Evolutionary conservation across 257 asterid species (phyloP).

Genomic region (Salvia miltiorrhiza): DNA sequence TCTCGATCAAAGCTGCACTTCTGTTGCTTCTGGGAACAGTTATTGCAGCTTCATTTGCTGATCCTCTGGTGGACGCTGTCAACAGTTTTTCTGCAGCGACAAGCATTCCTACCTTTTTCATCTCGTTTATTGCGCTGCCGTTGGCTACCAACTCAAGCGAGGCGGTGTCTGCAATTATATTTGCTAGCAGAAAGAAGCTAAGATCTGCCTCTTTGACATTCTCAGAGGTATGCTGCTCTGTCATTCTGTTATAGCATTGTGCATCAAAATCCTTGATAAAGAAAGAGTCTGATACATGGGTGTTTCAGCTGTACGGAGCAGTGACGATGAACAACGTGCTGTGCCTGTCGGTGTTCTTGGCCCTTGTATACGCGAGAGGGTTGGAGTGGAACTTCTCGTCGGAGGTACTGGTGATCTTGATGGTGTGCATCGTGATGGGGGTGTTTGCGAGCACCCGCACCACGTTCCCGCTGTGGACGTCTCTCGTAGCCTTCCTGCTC

Average conservation of each 20-base stretch:
- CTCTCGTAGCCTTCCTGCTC: conserved; percentile 58
- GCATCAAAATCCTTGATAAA: too few species aligned
- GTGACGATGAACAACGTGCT: conserved; percentile 88
- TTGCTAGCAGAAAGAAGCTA: conserved; percentile 70
- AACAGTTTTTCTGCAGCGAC: conserved; percentile 88
- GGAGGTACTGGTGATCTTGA: conserved; percentile 78
- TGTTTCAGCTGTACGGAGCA: conserved; percentile 76
- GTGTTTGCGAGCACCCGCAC: conserved; percentile 73
- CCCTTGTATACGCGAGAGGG: conserved; percentile 72
- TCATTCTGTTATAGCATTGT: background rate
- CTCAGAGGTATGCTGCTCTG: conserved; percentile 67
- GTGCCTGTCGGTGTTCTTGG: conserved; percentile 85
- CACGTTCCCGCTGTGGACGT: conserved; percentile 89
- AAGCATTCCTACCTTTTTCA: conserved; percentile 81
- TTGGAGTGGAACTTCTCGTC: conserved; percentile 92
- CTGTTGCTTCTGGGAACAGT: conserved; percentile 71
- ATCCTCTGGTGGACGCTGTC: conserved; percentile 92
- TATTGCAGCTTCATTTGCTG: conserved; percentile 92
- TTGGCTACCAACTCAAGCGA: conserved; percentile 96
- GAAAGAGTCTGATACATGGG: too few species aligned
- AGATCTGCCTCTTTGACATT: conserved; percentile 90
- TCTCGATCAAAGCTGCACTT: conserved; percentile 62
- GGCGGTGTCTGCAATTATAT: conserved; percentile 90
- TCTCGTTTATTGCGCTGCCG: conserved; percentile 83
- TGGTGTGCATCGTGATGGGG: conserved; percentile 85